A percentile compares a stretch with the other conserved stretches of the same genome.
These are phyloP conservation scores for Bifiguratus adelaidae DNA, from an alignment of 192 early-diverging fungal species.

Conservation along the genomic window DNA sequence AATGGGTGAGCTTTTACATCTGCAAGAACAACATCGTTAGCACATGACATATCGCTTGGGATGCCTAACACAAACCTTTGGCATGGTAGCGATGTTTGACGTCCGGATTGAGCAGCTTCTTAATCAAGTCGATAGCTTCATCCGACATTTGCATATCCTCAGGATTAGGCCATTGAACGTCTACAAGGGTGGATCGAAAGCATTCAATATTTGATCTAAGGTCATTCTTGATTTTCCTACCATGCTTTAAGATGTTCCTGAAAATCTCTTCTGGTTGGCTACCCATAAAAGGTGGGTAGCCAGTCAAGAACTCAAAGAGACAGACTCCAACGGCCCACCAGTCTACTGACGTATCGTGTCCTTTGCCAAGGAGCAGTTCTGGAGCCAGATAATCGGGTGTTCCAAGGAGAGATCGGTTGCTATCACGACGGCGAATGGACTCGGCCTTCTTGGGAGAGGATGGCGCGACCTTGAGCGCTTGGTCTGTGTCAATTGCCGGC, in stretches of 20 bases:
- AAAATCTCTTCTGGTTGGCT: conserved; percentile 81
- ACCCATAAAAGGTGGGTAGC: conserved; percentile 87
- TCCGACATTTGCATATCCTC: conserved; percentile 33
- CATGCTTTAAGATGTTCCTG: conserved; percentile 72
- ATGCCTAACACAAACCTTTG: not conserved
- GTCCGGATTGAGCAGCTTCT: conserved; percentile 62
- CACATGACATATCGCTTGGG: not conserved
- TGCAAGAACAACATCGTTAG: conserved; percentile 2
- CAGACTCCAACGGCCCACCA: conserved; percentile 96
- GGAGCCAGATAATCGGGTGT: conserved; percentile 95
- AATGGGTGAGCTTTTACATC: conserved; percentile 63
- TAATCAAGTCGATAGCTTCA: conserved; percentile 63
- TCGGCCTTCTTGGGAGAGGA: too few species aligned
- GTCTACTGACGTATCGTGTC: conserved; percentile 79
- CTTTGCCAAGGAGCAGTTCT: conserved; percentile 80
- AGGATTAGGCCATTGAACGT: conserved; percentile 54
- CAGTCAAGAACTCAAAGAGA: conserved; percentile 79
- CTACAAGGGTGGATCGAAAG: conserved; percentile 12
- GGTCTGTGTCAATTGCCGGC: not conserved
- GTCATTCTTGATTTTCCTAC: conserved; percentile 5
- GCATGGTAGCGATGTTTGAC: conserved; percentile 53
- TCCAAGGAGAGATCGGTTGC: conserved; percentile 51
- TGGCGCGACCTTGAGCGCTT: not conserved
- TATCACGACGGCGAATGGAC: too few species aligned
- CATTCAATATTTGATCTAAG: not conserved